Percentiles rank a stretch among this genome's conserved stretches.
Evolutionary conservation across 352 stramenopile species (phyloP).

Genomic region (Pythium biforme): DNA sequence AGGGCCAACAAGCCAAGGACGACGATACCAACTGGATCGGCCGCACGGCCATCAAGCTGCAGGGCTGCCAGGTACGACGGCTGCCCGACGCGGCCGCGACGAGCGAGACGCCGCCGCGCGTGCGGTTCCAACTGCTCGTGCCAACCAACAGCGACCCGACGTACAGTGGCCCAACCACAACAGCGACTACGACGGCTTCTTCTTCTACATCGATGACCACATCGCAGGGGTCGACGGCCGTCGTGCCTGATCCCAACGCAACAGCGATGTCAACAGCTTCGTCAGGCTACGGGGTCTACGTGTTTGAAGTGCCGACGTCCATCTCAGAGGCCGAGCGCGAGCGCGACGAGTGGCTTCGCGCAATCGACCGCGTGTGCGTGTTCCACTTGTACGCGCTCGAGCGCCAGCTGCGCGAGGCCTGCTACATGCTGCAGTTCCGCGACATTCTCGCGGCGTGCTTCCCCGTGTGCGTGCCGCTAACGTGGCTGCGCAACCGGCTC

Average conservation of each 20-base stretch:
- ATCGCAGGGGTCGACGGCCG: neutral
- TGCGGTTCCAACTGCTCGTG: conserved; percentile 26
- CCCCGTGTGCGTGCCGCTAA: conserved; percentile 53
- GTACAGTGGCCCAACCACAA: neutral
- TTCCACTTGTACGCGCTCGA: conserved; percentile 26
- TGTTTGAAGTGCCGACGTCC: conserved; percentile 13
- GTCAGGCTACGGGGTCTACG: conserved; percentile 13
- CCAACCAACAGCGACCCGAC: conserved; percentile 7
- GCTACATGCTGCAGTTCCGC: conserved; percentile 39
- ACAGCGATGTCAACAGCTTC: neutral
- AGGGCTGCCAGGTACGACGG: conserved; percentile 50
- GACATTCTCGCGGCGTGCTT: conserved; percentile 41
- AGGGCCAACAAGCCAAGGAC: conserved; percentile 15
- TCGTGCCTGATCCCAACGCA: neutral
- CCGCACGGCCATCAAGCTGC: conserved; percentile 34
- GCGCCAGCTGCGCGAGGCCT: conserved; percentile 20
- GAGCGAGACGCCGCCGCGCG: neutral
- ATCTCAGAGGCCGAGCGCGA: neutral
- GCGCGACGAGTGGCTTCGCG: conserved; percentile 17
- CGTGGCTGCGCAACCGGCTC: conserved; percentile 60
- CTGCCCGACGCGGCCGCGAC: conserved; percentile 7
- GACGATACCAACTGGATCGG: conserved; percentile 8
- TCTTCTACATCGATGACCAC: neutral
- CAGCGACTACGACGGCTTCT: neutral
- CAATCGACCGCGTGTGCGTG: conserved; percentile 24